phyloP scores from a whole-genome alignment of 164 flowering plant genomes.

The Liquidambar formosana region DNA sequence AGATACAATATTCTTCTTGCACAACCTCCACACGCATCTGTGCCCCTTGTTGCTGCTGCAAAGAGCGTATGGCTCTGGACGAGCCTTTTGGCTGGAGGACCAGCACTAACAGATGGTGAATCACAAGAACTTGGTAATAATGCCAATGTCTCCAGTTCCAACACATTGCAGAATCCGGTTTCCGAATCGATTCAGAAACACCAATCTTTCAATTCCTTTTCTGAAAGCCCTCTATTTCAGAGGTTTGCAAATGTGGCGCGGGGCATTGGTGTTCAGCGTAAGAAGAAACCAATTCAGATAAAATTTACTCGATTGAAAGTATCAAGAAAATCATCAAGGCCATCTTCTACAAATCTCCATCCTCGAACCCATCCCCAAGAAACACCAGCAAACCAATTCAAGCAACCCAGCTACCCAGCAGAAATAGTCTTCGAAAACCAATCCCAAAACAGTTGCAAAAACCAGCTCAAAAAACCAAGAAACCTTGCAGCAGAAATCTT shows the following conservation, averaged over 20 bases:
- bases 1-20: constrained; percentile 91
- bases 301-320: too few relatives aligned
- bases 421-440: too few relatives aligned
- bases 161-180: constrained; percentile 17
- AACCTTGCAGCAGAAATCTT: too few relatives aligned
- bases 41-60: constrained; percentile 81
- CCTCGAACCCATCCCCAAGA: too few relatives aligned
- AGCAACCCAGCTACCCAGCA: too few relatives aligned
- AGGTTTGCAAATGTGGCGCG: constrained; percentile 33
- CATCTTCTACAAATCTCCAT: too few relatives aligned
- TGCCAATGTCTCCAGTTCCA: constrained; percentile 19
- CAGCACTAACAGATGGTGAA: constrained; percentile 49
- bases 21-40: constrained; percentile 80
- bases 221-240: constrained; percentile 24
- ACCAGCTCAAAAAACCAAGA: too few relatives aligned
- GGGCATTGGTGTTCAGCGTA: constrained; percentile 36
- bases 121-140: constrained; percentile 34
- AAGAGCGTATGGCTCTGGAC: too few relatives aligned
- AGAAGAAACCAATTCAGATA: constrained; percentile 43
- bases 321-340: too few relatives aligned
- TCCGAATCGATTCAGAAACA: constrained; percentile 25
- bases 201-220: constrained; percentile 24
- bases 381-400: too few relatives aligned
- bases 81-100: too few relatives aligned
- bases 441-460: too few relatives aligned